Evolutionary conservation across 1,284 basidiomycete species (phyloP).

Genomic region (Stereum hirsutum): DNA sequence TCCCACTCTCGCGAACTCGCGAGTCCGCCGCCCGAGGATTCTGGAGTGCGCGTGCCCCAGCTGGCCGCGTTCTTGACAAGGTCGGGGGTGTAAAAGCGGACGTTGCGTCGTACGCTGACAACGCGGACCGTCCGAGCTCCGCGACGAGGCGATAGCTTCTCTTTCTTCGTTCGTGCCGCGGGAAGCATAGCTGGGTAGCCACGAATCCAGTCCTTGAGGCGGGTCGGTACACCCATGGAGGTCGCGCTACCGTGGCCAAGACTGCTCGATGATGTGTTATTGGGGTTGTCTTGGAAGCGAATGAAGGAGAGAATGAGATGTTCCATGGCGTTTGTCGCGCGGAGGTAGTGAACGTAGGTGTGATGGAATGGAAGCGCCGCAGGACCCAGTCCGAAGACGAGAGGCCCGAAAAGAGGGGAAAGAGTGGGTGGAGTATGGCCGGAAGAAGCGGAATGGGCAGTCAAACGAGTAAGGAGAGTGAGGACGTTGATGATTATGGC

Average conservation of each 20-base stretch:
- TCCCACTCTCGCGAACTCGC: slow-evolving; percentile 64
- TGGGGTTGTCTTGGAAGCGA: slow-evolving; percentile 59
- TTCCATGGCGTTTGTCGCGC: slow-evolving; percentile 77
- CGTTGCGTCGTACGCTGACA: slow-evolving; percentile 66
- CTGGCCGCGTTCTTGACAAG: slow-evolving; percentile 63
- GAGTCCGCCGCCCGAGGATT: slow-evolving; percentile 28
- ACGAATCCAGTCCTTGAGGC: slow-evolving; percentile 80
- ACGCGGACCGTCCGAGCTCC: slow-evolving; percentile 69
- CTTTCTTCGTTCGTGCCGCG: slow-evolving; percentile 23
- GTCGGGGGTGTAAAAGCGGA: slow-evolving; percentile 76
- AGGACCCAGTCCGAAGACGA: slow-evolving; percentile 71
- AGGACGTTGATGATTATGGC: slow-evolving; percentile 61
- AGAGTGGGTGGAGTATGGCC: slow-evolving; percentile 80
- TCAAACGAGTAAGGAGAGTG: slow-evolving; percentile 68
- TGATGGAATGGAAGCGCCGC: slow-evolving; percentile 61
- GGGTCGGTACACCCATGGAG: slow-evolving; percentile 60
- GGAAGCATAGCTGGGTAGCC: slow-evolving; percentile 69
- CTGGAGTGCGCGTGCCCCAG: slow-evolving; percentile 47
- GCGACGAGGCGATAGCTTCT: slow-evolving; percentile 47
- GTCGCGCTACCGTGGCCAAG: slow-evolving; percentile 34
- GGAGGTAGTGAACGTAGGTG: slow-evolving; percentile 75
- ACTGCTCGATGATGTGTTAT: slow-evolving; percentile 21
- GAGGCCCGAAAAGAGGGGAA: slow-evolving; percentile 81
- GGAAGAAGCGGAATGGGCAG: slow-evolving; percentile 71
- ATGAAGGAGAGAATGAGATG: slow-evolving; percentile 83